phyloP scores from a whole-genome alignment of 1,284 basidiomycete genomes.

The Tranzscheliella williamsii region DNA sequence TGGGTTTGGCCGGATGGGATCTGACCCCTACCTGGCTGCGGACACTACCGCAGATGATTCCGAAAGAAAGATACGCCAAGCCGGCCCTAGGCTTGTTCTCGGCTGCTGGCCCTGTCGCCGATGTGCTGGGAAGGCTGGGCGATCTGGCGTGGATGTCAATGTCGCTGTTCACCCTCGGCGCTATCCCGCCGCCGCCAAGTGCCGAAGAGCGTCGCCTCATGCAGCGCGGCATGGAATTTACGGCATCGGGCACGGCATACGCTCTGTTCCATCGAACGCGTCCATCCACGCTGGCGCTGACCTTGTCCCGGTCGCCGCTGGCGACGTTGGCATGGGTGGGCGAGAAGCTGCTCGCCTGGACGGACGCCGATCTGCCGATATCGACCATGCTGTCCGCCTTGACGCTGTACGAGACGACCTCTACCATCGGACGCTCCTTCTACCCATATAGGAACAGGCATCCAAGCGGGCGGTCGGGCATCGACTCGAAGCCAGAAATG shows the following conservation, averaged over 20 bases:
- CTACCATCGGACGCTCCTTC: conserved; percentile 62
- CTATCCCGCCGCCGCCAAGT: conserved; percentile 27
- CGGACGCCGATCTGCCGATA: conserved; percentile 51
- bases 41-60: conserved; percentile 9
- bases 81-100: conserved; percentile 14
- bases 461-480: conserved; percentile 1
- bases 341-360: conserved; percentile 63
- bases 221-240: conserved; percentile 37
- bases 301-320: conserved; percentile 60
- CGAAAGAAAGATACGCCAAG: conserved; percentile 15
- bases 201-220: conserved; percentile 43
- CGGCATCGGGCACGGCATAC: conserved; percentile 43
- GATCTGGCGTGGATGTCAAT: conserved; percentile 7
- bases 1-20: conserved; percentile 18
- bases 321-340: conserved; percentile 63
- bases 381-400: conserved; percentile 57
- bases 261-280: conserved; percentile 57
- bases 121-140: not conserved
- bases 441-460: conserved; percentile 63
- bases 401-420: conserved; percentile 63
- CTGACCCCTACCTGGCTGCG: conserved; percentile 20
- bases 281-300: conserved; percentile 62
- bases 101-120: not conserved
- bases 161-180: conserved; percentile 12
- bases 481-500: conserved; percentile 21